Conservation (phyloP, 1,284 basidiomycete genomes). For the Hypsizygus ulmarius region DNA sequence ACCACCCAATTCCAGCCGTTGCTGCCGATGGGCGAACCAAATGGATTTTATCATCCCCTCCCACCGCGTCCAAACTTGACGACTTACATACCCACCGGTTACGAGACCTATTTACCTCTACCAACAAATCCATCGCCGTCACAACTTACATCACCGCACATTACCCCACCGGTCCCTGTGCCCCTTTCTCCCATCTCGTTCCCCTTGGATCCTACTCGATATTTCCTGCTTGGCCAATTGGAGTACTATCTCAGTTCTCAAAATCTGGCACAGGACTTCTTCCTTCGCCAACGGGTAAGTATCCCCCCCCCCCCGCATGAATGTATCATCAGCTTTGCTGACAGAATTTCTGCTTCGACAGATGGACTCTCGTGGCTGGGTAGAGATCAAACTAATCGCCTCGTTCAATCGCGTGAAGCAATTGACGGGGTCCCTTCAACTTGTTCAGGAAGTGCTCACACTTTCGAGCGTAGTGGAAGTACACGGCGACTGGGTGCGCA, state of each 20-base stretch:
- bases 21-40: constrained; percentile 21
- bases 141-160: constrained; percentile 11
- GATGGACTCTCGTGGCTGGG: constrained; percentile 92
- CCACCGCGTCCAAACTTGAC: constrained; percentile 17
- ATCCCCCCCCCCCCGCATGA: constrained; percentile 3
- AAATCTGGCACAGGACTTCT: constrained; percentile 84
- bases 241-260: constrained; percentile 89
- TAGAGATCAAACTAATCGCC: constrained; percentile 75
- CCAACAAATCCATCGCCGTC: constrained; percentile 14
- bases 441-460: constrained; percentile 71
- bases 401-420: constrained; percentile 83
- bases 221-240: constrained; percentile 74
- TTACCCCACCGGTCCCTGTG: constrained; percentile 45
- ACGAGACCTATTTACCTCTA: constrained; percentile 20
- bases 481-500: constrained; percentile 65
- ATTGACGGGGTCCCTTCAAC: constrained; percentile 61
- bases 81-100: constrained; percentile 25
- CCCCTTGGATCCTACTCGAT: constrained; percentile 62
- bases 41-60: constrained; percentile 20
- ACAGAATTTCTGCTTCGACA: constrained; percentile 29
- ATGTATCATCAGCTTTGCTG: no score
- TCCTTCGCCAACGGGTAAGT: constrained; percentile 71
- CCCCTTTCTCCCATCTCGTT: constrained; percentile 57
- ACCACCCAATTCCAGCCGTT: constrained; percentile 32
- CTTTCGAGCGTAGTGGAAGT: constrained; percentile 75